A percentile compares a stretch with the other conserved stretches of the same genome.
Conservation (phyloP, 192 early-diverging fungal genomes). For the Mortierella hygrophila region DNA sequence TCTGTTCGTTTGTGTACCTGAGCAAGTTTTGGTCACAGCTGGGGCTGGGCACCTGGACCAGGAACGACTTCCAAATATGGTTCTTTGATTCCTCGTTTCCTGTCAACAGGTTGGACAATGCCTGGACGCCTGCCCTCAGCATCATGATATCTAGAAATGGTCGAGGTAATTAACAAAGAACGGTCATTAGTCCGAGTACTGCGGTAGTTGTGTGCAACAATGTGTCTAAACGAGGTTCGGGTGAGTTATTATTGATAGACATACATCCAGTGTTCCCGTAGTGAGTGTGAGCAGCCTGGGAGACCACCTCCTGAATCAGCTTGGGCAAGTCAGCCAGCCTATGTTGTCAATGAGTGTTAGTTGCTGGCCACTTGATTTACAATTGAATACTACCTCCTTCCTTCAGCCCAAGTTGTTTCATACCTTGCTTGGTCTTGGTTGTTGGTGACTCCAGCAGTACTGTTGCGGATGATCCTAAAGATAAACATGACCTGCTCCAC, state of each 20-base stretch:
- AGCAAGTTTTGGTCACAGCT: slow-evolving; percentile 40
- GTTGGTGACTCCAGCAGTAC: slow-evolving; percentile 13
- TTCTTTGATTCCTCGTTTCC: slow-evolving; percentile 51
- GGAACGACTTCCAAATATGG: slow-evolving; percentile 40
- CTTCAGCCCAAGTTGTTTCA: neutral
- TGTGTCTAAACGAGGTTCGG: neutral
- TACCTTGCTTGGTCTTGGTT: slow-evolving; percentile 52
- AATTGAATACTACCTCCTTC: no score
- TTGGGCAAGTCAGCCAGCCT: slow-evolving; percentile 13
- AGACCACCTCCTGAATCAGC: slow-evolving; percentile 34
- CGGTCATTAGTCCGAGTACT: neutral
- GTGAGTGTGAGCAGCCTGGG: slow-evolving; percentile 49
- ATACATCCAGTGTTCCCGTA: slow-evolving; percentile 44
- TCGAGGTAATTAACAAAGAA: neutral
- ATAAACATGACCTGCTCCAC: slow-evolving; percentile 36
- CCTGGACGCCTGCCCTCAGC: slow-evolving; percentile 58
- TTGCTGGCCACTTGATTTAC: neutral
- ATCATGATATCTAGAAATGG: slow-evolving; percentile 45
- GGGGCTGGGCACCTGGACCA: slow-evolving; percentile 37
- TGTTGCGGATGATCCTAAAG: slow-evolving; percentile 41
- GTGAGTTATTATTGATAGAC: neutral
- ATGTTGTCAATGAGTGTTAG: neutral
- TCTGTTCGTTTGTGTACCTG: neutral
- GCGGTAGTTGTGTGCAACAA: neutral
- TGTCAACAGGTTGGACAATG: slow-evolving; percentile 61